Evolutionary conservation across 1,139 yeast genomes (phyloP).

Genomic region (Suhomyces bokatorum): DNA sequence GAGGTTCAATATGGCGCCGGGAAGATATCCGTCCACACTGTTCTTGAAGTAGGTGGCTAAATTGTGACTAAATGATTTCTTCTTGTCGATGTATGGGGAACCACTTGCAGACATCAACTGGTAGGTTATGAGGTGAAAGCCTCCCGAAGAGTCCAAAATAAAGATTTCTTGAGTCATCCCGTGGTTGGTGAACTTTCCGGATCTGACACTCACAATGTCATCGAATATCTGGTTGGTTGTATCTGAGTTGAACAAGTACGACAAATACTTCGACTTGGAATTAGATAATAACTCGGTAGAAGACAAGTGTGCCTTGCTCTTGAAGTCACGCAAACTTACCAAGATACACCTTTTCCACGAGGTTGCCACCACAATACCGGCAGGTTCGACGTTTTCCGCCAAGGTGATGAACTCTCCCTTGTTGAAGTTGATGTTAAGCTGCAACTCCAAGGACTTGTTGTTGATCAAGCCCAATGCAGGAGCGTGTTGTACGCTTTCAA

Average conservation of each 20-base stretch:
- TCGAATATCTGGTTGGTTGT: constrained; percentile 29
- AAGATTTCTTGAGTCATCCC: constrained; percentile 46
- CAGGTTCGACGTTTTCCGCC: constrained; percentile 68
- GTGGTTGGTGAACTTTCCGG: constrained; percentile 54
- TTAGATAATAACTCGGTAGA: constrained; percentile 32
- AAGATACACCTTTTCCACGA: constrained; percentile 67
- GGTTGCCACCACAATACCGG: constrained; percentile 73
- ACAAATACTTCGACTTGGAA: constrained; percentile 24
- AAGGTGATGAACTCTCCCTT: constrained; percentile 58
- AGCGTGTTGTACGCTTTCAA: constrained; percentile 68
- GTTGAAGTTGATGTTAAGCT: constrained; percentile 35
- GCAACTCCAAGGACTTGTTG: constrained; percentile 39
- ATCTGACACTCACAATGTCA: constrained; percentile 61
- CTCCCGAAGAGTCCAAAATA: constrained; percentile 50
- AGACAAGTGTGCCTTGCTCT: constrained; percentile 59
- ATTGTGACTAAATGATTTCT: constrained; percentile 31
- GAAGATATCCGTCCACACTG: constrained; percentile 41
- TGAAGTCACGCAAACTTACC: constrained; percentile 63
- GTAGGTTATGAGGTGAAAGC: constrained; percentile 34
- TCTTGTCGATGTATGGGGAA: constrained; percentile 28
- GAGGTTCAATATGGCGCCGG: constrained; percentile 34
- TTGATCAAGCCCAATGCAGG: constrained; percentile 64
- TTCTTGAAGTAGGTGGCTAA: constrained; percentile 32
- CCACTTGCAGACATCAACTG: constrained; percentile 36
- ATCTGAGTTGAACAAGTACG: constrained; percentile 25